Conservation (phyloP, 1,284 basidiomycete species). For the Stygiomarasmius scandens region DNA sequence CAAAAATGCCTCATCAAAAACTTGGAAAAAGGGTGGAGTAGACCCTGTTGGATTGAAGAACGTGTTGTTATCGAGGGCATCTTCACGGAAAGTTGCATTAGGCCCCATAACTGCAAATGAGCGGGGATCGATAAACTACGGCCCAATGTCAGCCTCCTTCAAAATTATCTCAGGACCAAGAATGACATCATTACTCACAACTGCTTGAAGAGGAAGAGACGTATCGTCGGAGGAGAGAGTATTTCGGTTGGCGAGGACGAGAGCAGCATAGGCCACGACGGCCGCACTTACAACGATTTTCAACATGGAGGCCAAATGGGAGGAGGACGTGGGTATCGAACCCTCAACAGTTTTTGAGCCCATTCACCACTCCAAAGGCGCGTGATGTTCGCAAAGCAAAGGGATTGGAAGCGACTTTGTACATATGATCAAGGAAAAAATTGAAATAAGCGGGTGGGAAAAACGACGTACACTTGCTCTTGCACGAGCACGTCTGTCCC, state of each 20-base stretch:
- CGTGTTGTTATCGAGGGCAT: slow-evolving; percentile 30
- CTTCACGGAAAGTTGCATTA: slow-evolving; percentile 40
- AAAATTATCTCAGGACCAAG: not conserved
- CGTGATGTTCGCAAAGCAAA: not conserved
- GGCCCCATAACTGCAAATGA: slow-evolving; percentile 46
- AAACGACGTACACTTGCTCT: no score
- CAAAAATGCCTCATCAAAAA: slow-evolving; percentile 65
- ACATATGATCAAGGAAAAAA: no score
- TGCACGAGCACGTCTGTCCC: no score
- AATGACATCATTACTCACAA: slow-evolving; percentile 7
- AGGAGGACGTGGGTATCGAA: not conserved
- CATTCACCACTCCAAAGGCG: not conserved
- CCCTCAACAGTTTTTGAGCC: not conserved
- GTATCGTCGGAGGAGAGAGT: not conserved
- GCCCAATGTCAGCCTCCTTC: not conserved
- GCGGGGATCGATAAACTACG: slow-evolving; percentile 43
- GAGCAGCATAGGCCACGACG: slow-evolving; percentile 16
- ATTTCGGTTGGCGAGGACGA: slow-evolving; percentile 9
- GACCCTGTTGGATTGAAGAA: slow-evolving; percentile 47
- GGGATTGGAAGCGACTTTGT: no score
- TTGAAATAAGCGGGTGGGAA: no score
- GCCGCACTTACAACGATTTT: slow-evolving; percentile 13
- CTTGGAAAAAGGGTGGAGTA: slow-evolving; percentile 66
- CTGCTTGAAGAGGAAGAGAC: slow-evolving; percentile 9
- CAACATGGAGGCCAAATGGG: not conserved